These are phyloP conservation scores for Ophiosphaerella herpotricha DNA, from an alignment of 2,329 filamentous ascomycete species.

Conservation along the genomic window DNA sequence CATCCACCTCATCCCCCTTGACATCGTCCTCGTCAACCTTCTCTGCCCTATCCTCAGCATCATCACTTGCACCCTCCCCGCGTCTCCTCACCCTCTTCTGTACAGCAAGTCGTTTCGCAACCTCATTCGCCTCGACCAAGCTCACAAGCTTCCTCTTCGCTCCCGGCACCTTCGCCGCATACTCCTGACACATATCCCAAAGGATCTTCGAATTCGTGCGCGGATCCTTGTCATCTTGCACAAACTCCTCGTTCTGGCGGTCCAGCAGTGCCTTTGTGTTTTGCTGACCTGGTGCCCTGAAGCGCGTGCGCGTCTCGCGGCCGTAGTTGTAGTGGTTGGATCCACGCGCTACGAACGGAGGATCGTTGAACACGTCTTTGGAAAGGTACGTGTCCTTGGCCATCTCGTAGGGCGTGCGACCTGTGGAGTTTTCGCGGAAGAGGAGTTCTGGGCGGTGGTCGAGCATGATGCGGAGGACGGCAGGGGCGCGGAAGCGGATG, in stretches of 20 bases:
- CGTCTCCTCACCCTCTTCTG: conserved; percentile 62
- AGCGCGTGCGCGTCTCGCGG: too few relatives aligned
- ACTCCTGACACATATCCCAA: conserved; percentile 45
- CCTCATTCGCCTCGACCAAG: conserved; percentile 65
- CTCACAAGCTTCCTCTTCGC: conserved; percentile 60
- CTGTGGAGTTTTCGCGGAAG: conserved; percentile 75
- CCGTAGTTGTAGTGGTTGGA: not conserved
- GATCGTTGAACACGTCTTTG: conserved; percentile 28
- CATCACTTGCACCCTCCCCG: conserved; percentile 21
- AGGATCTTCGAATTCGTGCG: conserved; percentile 27
- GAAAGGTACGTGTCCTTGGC: conserved; percentile 61
- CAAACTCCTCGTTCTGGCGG: conserved; percentile 22
- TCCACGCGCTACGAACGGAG: conserved; percentile 11
- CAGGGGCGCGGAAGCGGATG: conserved; percentile 47
- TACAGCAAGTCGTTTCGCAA: conserved; percentile 57
- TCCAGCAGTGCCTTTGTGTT: conserved; percentile 3
- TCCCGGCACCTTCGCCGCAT: conserved; percentile 26
- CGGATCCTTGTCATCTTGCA: conserved; percentile 7
- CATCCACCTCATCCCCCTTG: conserved; percentile 4
- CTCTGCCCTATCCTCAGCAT: not conserved
- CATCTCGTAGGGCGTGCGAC: conserved; percentile 72
- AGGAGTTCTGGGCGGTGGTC: conserved; percentile 63
- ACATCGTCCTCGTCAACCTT: not conserved
- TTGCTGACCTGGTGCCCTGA: too few relatives aligned
- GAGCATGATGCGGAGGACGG: conserved; percentile 56